Evolutionary conservation across 768 basidiomycete genomes (phyloP), one percentile per base, ranked within the genome.

Genomic region (Termitomyces sp.): DNA sequence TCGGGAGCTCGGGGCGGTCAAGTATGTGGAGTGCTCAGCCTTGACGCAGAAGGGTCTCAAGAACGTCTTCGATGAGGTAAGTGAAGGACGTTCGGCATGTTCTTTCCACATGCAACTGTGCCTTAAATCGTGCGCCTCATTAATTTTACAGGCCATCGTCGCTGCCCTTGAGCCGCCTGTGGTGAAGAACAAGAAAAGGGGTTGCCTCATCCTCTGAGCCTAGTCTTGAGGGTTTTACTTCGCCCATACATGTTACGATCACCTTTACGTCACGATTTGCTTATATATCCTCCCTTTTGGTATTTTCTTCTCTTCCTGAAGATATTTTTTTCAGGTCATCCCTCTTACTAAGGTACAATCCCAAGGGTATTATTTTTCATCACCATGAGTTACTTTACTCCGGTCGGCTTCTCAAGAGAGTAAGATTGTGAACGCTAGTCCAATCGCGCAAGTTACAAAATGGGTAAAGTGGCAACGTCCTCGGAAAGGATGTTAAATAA

Each of bases 31-130:
- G 76, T 99, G 97, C 76, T 98, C 95, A 55, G 97, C 97, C 53
- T 76, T 99, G 80, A 99, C 96, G 65, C 97, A 99, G 82, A 94
- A 94, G 82, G 97, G 97, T 29, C 75, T 99, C 74, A 99, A 99
- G 90, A 98, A 98, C 73, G 97, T 99, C 61, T 99, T 99, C 71
- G 97, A 99, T 72, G 97, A 99, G 89, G 94, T 92, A 72, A 70
- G 88, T 78, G 28, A 20, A 28, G 33, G 46, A 4, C 48, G 55
- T 16, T 57, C 26, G 46, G 57, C 51, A 22, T 51, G 26, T 55
- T 54, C 54, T 45, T 46, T 26, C 49, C 58, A 59, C 51, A 41
- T 46, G 31, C 42, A 39, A 52, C 56, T 50, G 56, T 60, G 34
- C 55, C 47, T 57, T 61, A 56, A 51, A 52, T 49, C 49, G 41